A percentile compares a stretch with the other conserved stretches of the same genome.
These are phyloP conservation scores for Miamiensis avidus DNA, from an alignment of 169 alveolate genomes.

Conservation along the genomic window DNA sequence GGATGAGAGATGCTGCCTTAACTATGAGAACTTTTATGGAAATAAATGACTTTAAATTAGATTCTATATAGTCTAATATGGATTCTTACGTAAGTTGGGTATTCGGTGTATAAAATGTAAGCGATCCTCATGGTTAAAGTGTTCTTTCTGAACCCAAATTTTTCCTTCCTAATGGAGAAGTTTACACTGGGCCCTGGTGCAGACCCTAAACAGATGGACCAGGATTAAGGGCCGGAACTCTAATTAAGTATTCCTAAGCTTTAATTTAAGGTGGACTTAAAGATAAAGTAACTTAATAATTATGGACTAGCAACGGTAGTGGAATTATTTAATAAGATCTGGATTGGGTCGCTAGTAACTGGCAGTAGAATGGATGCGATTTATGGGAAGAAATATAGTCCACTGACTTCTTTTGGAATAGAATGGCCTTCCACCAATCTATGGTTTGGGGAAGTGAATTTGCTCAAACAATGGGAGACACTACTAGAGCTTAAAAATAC, in stretches of 20 bases:
- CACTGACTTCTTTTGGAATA: constrained; percentile 21
- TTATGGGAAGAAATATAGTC: constrained; percentile 25
- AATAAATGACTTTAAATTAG: background rate
- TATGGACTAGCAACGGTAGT: background rate
- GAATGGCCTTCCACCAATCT: constrained; percentile 3
- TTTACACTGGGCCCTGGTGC: constrained; percentile 27
- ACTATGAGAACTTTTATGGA: constrained; percentile 17
- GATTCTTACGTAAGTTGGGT: background rate
- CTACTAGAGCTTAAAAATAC: background rate
- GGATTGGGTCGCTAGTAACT: constrained; percentile 9
- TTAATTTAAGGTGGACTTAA: background rate
- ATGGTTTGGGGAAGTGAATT: background rate
- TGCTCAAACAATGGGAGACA: background rate
- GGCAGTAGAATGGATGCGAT: constrained; percentile 18
- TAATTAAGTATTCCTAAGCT: background rate
- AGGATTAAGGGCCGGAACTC: constrained; percentile 7
- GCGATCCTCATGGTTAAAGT: background rate
- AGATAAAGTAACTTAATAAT: too few species aligned
- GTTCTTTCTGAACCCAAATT: constrained; percentile 2
- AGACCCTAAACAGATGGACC: constrained; percentile 30
- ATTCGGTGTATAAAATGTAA: background rate
- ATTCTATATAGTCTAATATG: background rate
- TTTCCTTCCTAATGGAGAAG: background rate
- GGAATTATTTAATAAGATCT: background rate
- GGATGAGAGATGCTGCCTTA: constrained; percentile 27